Evolutionary conservation across 2,329 filamentous ascomycete species (phyloP), one percentile per base, ranked within the genome.

Genomic region (Colletotrichum simmondsii): DNA sequence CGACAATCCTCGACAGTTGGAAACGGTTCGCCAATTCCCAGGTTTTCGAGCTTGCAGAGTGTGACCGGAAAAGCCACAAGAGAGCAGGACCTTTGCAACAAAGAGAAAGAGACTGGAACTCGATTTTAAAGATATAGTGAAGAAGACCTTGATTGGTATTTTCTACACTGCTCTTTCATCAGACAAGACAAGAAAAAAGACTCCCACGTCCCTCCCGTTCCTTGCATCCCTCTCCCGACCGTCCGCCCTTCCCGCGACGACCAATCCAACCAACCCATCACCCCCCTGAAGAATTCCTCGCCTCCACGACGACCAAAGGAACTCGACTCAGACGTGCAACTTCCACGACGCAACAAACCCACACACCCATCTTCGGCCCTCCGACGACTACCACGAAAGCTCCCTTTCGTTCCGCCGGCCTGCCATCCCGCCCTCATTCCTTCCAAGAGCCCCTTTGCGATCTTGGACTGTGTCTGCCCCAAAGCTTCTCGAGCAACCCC

Each of bases 131-230:
- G 30, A 56, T n/a, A 52, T 30, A 74, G 68, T 72, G 72, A 71
- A 78, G 76, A 79, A 78, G 67, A 80, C 81, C 81, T 83, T 83
- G 73, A 78, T 79, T 83, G 82, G 82, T 84, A 83, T 83, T 83
- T 81, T 80, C 72, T 78, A 78, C 78, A 61, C 67, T 56, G 30
- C 62, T 56, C 58, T 56, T 74, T 69, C 53, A 63, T 65, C 68
- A 42, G 22, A 24, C 60, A 30, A 28, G 28, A 66, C 46, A 32
- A 49, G n/a, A 49, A 53, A 42, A 32, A 24, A 35, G 32, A 35
- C 32, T 57, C 37, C 62, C 59, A 57, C 72, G 56, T 66, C 66
- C 60, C 73, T 65, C 42, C 62, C 58, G 64, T 60, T 42, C 65
- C 65, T 49, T 71, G 42, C 68, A 62, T 73, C 64, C 73, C 63